Base-by-base conservation (phyloP, 495 filamentous ascomycete species). In the Aspergillus avenaceus region DNA sequence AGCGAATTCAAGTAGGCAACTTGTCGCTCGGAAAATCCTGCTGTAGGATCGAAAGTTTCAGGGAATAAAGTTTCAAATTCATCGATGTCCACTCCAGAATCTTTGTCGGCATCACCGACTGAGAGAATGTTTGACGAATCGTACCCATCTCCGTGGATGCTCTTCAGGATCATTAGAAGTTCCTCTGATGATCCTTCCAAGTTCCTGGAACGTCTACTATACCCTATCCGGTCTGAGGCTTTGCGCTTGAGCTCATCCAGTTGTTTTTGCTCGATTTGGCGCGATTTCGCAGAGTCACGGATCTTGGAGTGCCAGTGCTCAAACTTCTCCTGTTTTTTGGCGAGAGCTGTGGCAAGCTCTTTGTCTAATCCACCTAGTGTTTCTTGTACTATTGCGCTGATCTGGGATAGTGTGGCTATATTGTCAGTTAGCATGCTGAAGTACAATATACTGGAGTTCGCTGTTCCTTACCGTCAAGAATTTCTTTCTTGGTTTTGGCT, bases 261-360 rank as follows among this genome's bases (percentile, higher is more conserved):
- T 16, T 76, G 77, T 47, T 82, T 83, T 36, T 87, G 85, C 45
- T 90, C 85, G 44, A 87, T 83, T 49, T 85, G 84, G 8, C 95
- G 77, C 26, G 83, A 81, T 28, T 85, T 78, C n/a, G 90, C 91
- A 4, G 85, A 81, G 25, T 90, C 84, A 28, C 88, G 84, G 37
- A 98, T 83, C 21, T 83, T 80, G 21, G 76, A 68, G 60, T 96
- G 88, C 47, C 90, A 82, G 24, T 80, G 70, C 56, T 92, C 88
- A 50, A 96, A 84, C 14, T 82, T 76, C 24, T 86, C 81, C 72
- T 97, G 92, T 56, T 95, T 96, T 34, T 82, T 76, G 28, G 81
- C 84, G 25, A 95, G 72, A 51, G 86, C 85, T n/a, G 77, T 72
- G 18, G 86, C 82, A 62, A 96, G 88, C 31, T 87, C 82, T 19